Conservation (phyloP, 257 asterid genomes). For the Solanum habrochaites region DNA sequence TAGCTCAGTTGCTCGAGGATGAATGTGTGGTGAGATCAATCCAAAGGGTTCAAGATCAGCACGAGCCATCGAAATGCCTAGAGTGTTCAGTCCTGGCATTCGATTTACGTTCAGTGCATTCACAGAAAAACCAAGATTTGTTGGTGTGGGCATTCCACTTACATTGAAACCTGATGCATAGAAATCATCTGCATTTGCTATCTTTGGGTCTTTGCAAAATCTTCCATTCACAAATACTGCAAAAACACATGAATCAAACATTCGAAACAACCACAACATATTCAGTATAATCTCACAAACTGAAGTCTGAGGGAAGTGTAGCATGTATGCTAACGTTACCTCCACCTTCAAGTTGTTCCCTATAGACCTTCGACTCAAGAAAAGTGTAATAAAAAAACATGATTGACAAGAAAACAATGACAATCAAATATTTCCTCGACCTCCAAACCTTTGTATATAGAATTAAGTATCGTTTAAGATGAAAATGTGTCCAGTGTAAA, state of each 20-base stretch:
- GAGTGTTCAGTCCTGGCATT: constrained; percentile 1
- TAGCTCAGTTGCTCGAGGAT: background rate
- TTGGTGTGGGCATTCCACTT: background rate
- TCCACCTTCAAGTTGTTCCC: background rate
- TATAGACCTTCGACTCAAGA: background rate
- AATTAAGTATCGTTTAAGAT: background rate
- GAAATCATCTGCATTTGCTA: background rate
- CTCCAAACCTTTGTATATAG: background rate
- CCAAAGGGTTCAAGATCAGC: background rate
- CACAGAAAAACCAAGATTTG: background rate
- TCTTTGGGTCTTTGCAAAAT: background rate
- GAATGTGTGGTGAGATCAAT: background rate
- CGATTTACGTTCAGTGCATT: background rate
- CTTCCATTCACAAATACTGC: constrained; percentile 2
- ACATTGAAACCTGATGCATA: background rate
- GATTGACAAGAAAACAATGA: background rate
- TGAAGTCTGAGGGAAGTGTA: accelerated
- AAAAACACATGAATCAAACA: background rate
- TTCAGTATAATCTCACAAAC: background rate
- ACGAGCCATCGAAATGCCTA: background rate
- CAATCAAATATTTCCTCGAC: background rate
- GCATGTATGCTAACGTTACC: background rate
- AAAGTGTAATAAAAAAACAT: background rate
- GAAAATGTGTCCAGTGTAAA: background rate
- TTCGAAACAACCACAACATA: background rate